Conservation (phyloP, 140 eudicot genomes). For the Oenanthe javanica region DNA sequence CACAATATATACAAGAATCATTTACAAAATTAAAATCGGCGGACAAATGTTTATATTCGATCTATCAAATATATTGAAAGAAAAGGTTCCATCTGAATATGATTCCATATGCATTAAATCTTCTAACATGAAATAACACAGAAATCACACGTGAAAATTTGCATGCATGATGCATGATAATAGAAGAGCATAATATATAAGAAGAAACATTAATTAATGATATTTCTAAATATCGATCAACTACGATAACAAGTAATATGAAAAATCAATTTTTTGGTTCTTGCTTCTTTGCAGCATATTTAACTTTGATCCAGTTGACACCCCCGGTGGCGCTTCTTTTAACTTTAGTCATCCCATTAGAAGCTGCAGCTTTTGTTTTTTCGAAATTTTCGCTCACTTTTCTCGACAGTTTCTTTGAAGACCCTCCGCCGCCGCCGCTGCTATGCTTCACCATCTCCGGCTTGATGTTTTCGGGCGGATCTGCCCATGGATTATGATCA, state of each 20-base stretch:
- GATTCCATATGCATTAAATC: background rate
- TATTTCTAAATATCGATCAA: background rate
- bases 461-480: background rate
- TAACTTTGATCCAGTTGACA: slow-evolving; percentile 49
- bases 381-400: slow-evolving; percentile 19
- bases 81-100: background rate
- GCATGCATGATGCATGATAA: background rate
- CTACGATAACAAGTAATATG: background rate
- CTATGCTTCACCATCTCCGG: slow-evolving; percentile 15
- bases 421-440: slow-evolving; percentile 9
- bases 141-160: background rate
- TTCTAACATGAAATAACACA: background rate
- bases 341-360: slow-evolving; percentile 33
- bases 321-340: slow-evolving; percentile 48
- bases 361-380: slow-evolving; percentile 48
- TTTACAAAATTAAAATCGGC: too few species aligned
- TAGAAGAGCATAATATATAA: background rate
- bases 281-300: slow-evolving; percentile 23
- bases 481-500: background rate
- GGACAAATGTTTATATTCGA: background rate
- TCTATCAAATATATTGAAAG: too few species aligned
- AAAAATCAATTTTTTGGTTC: background rate
- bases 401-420: slow-evolving; percentile 27
- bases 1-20: background rate
- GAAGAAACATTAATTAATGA: background rate